Conservation (phyloP, 2,329 filamentous ascomycete species). For the Penicillium palitans region DNA sequence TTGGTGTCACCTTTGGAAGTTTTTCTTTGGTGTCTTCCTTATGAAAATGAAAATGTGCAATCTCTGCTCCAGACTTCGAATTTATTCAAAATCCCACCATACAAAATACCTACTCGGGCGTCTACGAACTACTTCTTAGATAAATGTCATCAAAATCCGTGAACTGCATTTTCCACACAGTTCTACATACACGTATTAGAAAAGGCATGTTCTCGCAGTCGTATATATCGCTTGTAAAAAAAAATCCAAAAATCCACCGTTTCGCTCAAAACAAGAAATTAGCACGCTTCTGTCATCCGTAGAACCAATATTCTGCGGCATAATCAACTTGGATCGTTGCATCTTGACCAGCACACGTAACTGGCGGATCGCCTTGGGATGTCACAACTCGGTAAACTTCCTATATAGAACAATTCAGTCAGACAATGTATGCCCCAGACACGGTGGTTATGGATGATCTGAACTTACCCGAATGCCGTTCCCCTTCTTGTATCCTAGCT, state of each 20-base stretch:
- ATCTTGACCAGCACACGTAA: conserved; percentile 35
- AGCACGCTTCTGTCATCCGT: conserved; percentile 27
- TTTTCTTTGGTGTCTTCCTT: not conserved
- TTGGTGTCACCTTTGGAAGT: not conserved
- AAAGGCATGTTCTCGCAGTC: not conserved
- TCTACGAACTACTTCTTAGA: not conserved
- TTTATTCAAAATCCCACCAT: not conserved
- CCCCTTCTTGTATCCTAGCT: conserved; percentile 30
- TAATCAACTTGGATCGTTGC: conserved; percentile 40
- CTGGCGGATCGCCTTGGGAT: conserved; percentile 36
- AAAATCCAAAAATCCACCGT: not conserved
- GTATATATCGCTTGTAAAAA: not conserved
- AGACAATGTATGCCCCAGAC: not conserved
- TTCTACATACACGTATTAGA: not conserved
- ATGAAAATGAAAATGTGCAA: not conserved
- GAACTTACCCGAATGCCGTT: conserved; percentile 32
- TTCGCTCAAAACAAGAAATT: not conserved
- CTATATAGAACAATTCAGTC: conserved; percentile 24
- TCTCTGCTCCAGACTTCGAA: not conserved
- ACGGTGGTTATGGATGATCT: not conserved
- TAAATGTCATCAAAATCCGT: not conserved
- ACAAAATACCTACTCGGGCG: not conserved
- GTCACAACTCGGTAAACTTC: conserved; percentile 46
- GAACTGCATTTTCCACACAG: not conserved
- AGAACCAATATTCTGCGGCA: conserved; percentile 48